phyloP scores from a whole-genome alignment of 2,329 filamentous ascomycete species.

The Fusarium compactum region DNA sequence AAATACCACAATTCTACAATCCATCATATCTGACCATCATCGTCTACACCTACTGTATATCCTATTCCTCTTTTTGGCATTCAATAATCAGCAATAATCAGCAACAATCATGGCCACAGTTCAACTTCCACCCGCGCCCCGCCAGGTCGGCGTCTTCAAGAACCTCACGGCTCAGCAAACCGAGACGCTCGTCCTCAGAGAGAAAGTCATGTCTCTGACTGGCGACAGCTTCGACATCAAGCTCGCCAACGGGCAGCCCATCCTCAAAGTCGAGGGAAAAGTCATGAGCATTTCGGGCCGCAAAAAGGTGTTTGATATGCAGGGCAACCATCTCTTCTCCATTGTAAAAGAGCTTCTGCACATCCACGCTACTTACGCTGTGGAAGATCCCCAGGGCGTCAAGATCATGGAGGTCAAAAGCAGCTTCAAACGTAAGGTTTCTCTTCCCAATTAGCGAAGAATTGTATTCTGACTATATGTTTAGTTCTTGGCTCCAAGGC shows the following conservation, averaged over 20 bases:
- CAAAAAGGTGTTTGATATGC: slow-evolving; percentile 67
- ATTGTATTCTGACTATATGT: slow-evolving; percentile 1
- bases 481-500: slow-evolving; percentile 67
- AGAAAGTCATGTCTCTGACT: slow-evolving; percentile 71
- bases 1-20: not conserved
- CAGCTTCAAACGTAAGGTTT: slow-evolving; percentile 62
- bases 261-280: slow-evolving; percentile 69
- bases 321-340: slow-evolving; percentile 67
- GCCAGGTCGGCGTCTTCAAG: slow-evolving; percentile 56
- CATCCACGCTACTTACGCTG: slow-evolving; percentile 64
- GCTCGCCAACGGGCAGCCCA: slow-evolving; percentile 63
- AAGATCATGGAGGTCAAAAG: slow-evolving; percentile 68
- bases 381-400: slow-evolving; percentile 59
- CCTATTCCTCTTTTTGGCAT: not conserved
- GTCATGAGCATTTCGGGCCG: slow-evolving; percentile 64
- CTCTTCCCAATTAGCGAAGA: not conserved
- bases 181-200: slow-evolving; percentile 68
- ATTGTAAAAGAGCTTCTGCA: slow-evolving; percentile 65
- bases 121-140: slow-evolving; percentile 49
- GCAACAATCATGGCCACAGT: slow-evolving; percentile 22
- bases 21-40: not conserved
- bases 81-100: not conserved
- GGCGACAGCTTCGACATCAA: slow-evolving; percentile 75
- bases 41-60: not conserved
- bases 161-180: slow-evolving; percentile 53